These are phyloP conservation scores for Allodekkera sacchari DNA, from an alignment of 805 yeast genomes.

Conservation along the genomic window DNA sequence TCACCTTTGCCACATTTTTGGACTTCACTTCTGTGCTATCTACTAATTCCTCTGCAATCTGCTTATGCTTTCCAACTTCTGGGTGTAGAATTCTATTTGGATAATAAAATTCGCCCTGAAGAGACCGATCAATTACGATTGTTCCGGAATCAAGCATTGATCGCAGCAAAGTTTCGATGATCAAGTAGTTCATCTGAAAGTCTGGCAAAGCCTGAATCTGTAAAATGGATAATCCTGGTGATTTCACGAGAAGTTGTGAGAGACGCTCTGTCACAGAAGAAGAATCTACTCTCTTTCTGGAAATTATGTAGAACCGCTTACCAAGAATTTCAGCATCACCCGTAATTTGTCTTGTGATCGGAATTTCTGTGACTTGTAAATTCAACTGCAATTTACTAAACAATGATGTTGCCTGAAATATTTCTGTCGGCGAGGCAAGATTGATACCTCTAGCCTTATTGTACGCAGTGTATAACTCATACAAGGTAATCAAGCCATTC, in stretches of 20 bases:
- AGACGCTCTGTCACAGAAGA: constrained; percentile 18
- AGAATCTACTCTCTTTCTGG: constrained; percentile 15
- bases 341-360: constrained; percentile 25
- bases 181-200: constrained; percentile 22
- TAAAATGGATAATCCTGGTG: constrained; percentile 20
- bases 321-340: constrained; percentile 2
- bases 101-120: constrained; percentile 24
- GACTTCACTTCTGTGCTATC: constrained; percentile 3
- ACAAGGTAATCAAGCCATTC: constrained; percentile 53
- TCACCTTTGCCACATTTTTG: background rate
- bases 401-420: constrained; percentile 49
- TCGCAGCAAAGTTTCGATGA: constrained; percentile 20
- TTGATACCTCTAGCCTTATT: constrained; percentile 60
- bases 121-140: constrained; percentile 20
- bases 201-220: constrained; percentile 19
- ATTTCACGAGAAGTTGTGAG: constrained; percentile 8
- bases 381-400: constrained; percentile 38
- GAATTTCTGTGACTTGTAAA: constrained; percentile 33
- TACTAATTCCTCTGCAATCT: constrained; percentile 1
- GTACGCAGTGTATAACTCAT: constrained; percentile 56
- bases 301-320: constrained; percentile 16
- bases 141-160: constrained; percentile 16
- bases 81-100: constrained; percentile 16
- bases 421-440: constrained; percentile 61
- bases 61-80: background rate